Conservation (phyloP, 352 stramenopile species). For the Detonula confervacea region DNA sequence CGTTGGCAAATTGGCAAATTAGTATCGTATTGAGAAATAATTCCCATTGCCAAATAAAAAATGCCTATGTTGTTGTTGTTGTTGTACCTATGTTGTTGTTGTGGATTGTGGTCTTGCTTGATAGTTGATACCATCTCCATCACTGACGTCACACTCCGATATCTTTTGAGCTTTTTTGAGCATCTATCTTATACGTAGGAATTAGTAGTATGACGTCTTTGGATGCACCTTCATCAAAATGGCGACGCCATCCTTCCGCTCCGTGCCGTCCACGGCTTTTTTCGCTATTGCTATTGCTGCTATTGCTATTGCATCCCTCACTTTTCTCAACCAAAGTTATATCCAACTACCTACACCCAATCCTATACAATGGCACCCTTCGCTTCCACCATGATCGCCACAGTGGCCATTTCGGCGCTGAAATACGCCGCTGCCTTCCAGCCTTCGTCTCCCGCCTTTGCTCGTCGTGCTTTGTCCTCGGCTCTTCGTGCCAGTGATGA, state of each 20-base stretch:
- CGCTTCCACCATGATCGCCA: slow-evolving; percentile 43
- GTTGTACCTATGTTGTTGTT: too few relatives aligned
- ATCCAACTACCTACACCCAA: not conserved
- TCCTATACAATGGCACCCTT: slow-evolving; percentile 33
- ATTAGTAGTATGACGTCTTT: not conserved
- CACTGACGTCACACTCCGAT: not conserved
- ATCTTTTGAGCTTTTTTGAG: too few relatives aligned
- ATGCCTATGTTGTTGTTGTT: too few relatives aligned
- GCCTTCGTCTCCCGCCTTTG: slow-evolving; percentile 48
- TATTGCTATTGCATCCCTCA: not conserved
- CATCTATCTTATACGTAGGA: not conserved
- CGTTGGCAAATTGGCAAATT: too few relatives aligned
- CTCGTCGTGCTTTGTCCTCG: slow-evolving; percentile 31
- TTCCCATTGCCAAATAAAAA: too few relatives aligned
- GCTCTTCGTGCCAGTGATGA: slow-evolving; percentile 65
- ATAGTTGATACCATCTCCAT: too few relatives aligned
- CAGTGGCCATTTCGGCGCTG: slow-evolving; percentile 55
- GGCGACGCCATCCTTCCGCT: not conserved
- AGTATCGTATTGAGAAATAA: too few relatives aligned
- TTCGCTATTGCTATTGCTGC: not conserved
- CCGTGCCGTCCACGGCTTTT: not conserved
- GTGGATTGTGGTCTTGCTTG: too few relatives aligned
- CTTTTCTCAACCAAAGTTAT: not conserved
- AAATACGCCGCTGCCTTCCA: slow-evolving; percentile 26
- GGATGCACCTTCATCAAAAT: not conserved